Base-by-base conservation (phyloP, 805 yeast species). In the Suhomyces canberraensis region DNA sequence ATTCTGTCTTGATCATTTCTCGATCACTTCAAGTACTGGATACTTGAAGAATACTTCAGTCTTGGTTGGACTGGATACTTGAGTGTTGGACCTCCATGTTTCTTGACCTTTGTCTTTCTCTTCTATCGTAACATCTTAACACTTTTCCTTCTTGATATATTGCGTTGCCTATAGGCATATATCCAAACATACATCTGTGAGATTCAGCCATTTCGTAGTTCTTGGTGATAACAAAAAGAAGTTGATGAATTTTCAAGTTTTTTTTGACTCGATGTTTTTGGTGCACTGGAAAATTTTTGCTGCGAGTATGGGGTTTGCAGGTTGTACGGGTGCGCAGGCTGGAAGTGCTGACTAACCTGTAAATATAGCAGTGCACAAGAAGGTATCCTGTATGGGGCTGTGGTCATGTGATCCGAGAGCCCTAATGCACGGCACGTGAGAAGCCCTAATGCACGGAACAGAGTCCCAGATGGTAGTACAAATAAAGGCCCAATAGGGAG, bases 141-240 rank as follows among this genome's bases (percentile, higher is more conserved):
- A 20, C 22, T 20, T 20, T 9, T 20, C 9, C 22, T 20, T 20
- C n/a, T n/a, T n/a, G n/a, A n/a, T n/a, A n/a, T n/a, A n/a, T n/a
- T n/a, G n/a, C n/a, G n/a, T n/a, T 7, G 22, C 22, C 9, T 20
- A 20, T 20, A 20, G 7, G 22, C 22, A 7, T 7, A 7, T 9
- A 20, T 20, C 22, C 9, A 46, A 56, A 85, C 95, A 74, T 87
- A 86, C 95, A 84, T 88, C 96, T 87, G 78, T 87, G 95, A 70
- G 95, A 83, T 80, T 86, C 95, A 78, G 95, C 89, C 95, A 87
- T 87, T 75, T 71, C 78, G 54, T 45, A 45, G 47, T 47, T 45
- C 26, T 29, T 33, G 34, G 22, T 37, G 40, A 28, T 37, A 33
- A 22, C 33, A 41, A 33, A 26, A 31, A 30, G 35, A 35, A 29